Conservation (phyloP, 129 eudicot species). For the Chrysanthemum lavandulifolium region DNA sequence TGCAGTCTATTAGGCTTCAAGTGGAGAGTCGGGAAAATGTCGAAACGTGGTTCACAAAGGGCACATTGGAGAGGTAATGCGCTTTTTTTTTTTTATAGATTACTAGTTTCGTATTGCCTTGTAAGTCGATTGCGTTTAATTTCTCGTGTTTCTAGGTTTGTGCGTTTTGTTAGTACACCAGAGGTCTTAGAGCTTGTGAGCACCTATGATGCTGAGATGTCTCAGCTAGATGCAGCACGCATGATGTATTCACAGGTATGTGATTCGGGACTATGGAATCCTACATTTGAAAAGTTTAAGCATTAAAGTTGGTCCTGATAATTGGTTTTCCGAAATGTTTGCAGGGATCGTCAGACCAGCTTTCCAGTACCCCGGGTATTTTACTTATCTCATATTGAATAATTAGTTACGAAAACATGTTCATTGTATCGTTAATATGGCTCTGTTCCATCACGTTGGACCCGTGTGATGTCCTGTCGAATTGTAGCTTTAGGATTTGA, state of each 20-base stretch:
- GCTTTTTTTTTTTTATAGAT: neutral
- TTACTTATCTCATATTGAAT: too few species aligned
- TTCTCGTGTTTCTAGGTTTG: constrained; percentile 60
- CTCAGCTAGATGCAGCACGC: constrained; percentile 94
- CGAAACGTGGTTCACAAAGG: constrained; percentile 91
- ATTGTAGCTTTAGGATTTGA: too few species aligned
- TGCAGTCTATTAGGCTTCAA: constrained; percentile 76
- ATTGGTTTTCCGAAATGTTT: constrained; percentile 25
- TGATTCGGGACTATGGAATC: constrained; percentile 24
- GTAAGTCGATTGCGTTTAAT: constrained; percentile 5
- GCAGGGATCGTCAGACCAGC: constrained; percentile 57
- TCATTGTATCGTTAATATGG: too few species aligned
- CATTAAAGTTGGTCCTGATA: neutral
- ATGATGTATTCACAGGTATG: constrained; percentile 83
- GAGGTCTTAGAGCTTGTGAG: constrained; percentile 86
- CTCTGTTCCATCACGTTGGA: too few species aligned
- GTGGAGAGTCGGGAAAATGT: constrained; percentile 54
- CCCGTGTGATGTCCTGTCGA: too few species aligned
- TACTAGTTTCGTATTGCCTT: neutral
- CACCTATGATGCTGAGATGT: constrained; percentile 89
- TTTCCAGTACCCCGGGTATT: too few species aligned
- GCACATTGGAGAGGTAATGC: constrained; percentile 89
- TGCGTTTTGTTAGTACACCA: constrained; percentile 94
- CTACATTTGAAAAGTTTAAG: neutral
- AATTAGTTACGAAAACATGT: too few species aligned